Evolutionary conservation across 2,329 filamentous ascomycete species (phyloP).

Genomic region (Fusarium papillatum): DNA sequence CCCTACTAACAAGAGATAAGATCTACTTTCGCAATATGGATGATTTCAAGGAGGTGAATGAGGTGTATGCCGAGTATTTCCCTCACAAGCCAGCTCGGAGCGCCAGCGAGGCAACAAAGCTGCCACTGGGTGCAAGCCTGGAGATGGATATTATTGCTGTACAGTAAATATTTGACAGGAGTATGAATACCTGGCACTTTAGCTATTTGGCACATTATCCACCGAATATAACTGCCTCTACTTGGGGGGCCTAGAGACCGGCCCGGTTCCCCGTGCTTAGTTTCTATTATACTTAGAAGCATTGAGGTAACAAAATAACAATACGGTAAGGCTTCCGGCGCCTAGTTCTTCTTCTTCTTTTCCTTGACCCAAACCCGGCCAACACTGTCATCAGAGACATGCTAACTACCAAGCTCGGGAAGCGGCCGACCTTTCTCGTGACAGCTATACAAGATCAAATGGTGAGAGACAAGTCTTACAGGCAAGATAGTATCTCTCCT

Average conservation of each 20-base stretch:
- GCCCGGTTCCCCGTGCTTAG: no score
- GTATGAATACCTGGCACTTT: no score
- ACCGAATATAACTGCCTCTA: background rate
- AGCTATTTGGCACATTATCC: background rate
- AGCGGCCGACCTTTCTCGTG: no score
- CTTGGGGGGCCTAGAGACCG: no score
- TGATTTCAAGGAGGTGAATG: constrained; percentile 31
- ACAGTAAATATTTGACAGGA: background rate
- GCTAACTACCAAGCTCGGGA: no score
- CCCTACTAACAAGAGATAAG: background rate
- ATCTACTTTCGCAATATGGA: constrained; percentile 8
- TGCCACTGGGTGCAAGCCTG: background rate
- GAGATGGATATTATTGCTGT: background rate
- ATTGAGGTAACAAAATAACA: no score
- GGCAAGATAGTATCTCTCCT: background rate
- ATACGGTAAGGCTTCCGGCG: no score
- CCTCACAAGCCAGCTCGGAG: constrained; percentile 32
- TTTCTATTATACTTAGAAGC: no score
- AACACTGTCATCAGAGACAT: no score
- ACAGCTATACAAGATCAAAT: background rate
- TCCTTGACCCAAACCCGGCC: no score
- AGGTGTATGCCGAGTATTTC: constrained; percentile 31
- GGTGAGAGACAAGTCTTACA: background rate
- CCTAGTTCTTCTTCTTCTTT: no score
- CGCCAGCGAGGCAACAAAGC: background rate